A percentile compares a stretch with the other conserved stretches of the same genome.
Conservation (phyloP, 306 rosid species). For the Rubus parviflorus region DNA sequence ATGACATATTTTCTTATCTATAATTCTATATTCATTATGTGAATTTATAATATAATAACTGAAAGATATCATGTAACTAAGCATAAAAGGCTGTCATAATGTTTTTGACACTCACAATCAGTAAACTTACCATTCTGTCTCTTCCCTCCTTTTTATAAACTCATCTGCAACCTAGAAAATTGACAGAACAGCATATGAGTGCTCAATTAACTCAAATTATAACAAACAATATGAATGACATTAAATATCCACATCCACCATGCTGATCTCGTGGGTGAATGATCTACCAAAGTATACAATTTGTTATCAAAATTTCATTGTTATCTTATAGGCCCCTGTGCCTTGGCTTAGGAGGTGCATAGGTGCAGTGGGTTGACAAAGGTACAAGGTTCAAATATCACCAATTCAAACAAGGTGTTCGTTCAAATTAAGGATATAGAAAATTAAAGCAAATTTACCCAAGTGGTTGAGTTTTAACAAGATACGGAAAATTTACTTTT, state of each 20-base stretch:
- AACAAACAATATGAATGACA: not conserved
- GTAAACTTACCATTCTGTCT: slow-evolving; percentile 83
- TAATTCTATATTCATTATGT: not conserved
- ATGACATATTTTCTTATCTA: not conserved
- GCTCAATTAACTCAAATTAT: not conserved
- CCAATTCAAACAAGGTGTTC: not conserved
- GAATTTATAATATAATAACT: not conserved
- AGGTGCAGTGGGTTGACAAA: not conserved
- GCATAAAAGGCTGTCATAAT: slow-evolving; percentile 20
- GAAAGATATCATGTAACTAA: not conserved
- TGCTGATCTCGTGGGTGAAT: not conserved
- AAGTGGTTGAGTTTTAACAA: not conserved
- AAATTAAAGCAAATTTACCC: not conserved
- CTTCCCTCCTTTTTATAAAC: slow-evolving; percentile 81
- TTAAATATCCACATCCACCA: not conserved
- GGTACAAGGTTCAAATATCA: not conserved
- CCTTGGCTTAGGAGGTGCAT: not conserved
- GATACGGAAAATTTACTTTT: not conserved
- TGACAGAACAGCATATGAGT: slow-evolving; percentile 26
- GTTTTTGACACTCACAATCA: not conserved
- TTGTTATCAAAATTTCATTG: not conserved
- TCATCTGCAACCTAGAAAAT: slow-evolving; percentile 82
- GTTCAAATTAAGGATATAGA: not conserved
- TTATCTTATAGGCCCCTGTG: not conserved
- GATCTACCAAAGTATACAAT: not conserved